These are phyloP conservation scores for Amaranthus cruentus DNA, from an alignment of 148 eudicot genomes.

Conservation along the genomic window DNA sequence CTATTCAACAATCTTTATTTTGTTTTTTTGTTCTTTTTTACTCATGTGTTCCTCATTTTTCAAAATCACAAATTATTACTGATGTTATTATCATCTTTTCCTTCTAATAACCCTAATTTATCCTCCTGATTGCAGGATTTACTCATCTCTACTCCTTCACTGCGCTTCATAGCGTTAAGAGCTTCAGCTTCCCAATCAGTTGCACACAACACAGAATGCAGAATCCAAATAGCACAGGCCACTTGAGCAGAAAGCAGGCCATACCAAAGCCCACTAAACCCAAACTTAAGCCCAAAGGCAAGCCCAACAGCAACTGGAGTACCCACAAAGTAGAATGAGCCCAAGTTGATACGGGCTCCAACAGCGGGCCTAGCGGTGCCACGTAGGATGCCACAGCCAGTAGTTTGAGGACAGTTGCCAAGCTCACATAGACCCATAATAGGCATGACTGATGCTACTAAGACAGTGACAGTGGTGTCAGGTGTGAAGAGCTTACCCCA, in stretches of 20 bases:
- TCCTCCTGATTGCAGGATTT: constrained; percentile 28
- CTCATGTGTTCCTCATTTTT: background rate
- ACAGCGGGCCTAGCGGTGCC: constrained; percentile 82
- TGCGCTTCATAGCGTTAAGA: constrained; percentile 47
- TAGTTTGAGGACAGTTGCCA: constrained; percentile 95
- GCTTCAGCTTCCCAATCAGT: constrained; percentile 90
- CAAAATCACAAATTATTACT: constrained; percentile 5
- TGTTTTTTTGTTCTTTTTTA: background rate
- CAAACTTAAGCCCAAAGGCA: constrained; percentile 56
- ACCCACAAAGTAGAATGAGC: constrained; percentile 84
- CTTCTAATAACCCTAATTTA: constrained; percentile 21
- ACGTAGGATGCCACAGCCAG: constrained; percentile 91
- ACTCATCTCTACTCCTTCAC: constrained; percentile 34
- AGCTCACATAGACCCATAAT: constrained; percentile 88
- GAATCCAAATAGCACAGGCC: constrained; percentile 57
- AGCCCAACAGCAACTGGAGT: constrained; percentile 79
- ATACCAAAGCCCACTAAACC: constrained; percentile 80
- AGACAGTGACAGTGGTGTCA: constrained; percentile 44
- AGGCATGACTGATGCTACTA: constrained; percentile 85
- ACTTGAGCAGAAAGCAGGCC: constrained; percentile 84
- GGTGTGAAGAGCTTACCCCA: constrained; percentile 77
- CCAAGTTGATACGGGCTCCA: constrained; percentile 81
- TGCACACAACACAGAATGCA: constrained; percentile 47
- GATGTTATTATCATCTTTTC: constrained; percentile 12
- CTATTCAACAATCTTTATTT: background rate